Base-by-base conservation (phyloP, 202 grass and related monocot species). In the Zizania palustris region DNA sequence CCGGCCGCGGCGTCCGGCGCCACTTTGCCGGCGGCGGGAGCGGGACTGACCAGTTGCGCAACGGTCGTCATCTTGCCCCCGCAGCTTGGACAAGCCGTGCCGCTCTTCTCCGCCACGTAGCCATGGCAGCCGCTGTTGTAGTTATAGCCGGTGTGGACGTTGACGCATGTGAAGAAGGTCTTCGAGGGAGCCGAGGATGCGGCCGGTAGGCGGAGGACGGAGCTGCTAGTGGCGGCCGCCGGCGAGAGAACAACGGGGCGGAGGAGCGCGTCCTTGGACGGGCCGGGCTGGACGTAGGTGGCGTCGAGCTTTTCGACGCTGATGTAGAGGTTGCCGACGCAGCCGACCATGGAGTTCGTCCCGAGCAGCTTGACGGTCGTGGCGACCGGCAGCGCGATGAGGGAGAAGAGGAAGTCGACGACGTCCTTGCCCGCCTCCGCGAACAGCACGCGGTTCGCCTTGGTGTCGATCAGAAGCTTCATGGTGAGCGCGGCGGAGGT, bases 321-420 rank as follows among this genome's bases (percentile, higher is more conserved):
- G 38, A 3, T 0, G 49, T 85, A 64, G 0, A 84, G 13, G 65
- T 88, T 79, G 7, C 20, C 63, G 12, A 84, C 51, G 22, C n/a
- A 48, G 35, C 81, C 75, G 18, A 18, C 56, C 81, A 84, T 72
- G 35, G 59, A n/a, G 3, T 51, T 38, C 9, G n/a, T 74, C 1
- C 10, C 18, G 4, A 89, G 66, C 11, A 85, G 65, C 57, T 84
- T 86, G 1, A 63, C 63, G 11, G 67, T 16, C 9, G 65, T 28
- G 57, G 16, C 80, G 5, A 86, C 5, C 0, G 83, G 84, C 33
- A 87, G 28, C 0, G 41, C 4, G 5, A 92, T 67, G 16, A 92
- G 69, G 69, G 82, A 40, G 41, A 85, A 83, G 22, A 92, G 78
- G 58, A 85, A 86, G 63, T 92, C 85, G 0, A 88, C 73, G 0